A percentile compares a stretch with the other conserved stretches of the same genome.
phyloP scores from a whole-genome alignment of 306 rosid species.

The Cucurbita pepo region DNA sequence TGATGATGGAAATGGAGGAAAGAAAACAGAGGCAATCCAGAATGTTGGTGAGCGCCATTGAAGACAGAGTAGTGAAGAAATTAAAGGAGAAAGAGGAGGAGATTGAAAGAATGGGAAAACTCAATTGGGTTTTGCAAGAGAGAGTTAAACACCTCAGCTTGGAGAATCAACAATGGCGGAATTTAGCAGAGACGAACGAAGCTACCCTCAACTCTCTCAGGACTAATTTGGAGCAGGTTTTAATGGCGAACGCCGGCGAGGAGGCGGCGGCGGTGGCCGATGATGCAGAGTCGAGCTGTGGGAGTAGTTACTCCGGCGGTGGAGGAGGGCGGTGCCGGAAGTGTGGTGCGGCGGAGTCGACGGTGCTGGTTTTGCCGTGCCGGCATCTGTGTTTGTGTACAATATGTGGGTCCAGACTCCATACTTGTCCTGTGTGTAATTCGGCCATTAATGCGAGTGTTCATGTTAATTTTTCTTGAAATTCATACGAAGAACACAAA shows the following conservation, averaged over 20 bases:
- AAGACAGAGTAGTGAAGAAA: constrained; percentile 38
- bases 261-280: constrained; percentile 6
- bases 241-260: constrained; percentile 34
- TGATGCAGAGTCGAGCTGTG: constrained; percentile 56
- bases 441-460: constrained; percentile 55
- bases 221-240: constrained; percentile 37
- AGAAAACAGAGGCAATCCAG: constrained; percentile 40
- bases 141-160: constrained; percentile 32
- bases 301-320: constrained; percentile 19
- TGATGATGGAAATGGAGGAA: constrained; percentile 45
- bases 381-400: constrained; percentile 79
- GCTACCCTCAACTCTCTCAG: constrained; percentile 64
- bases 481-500: not conserved
- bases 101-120: constrained; percentile 44
- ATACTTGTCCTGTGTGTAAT: constrained; percentile 63
- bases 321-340: constrained; percentile 27
- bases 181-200: constrained; percentile 65
- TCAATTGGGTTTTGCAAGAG: constrained; percentile 62
- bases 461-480: constrained; percentile 67
- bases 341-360: constrained; percentile 56
- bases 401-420: constrained; percentile 57
- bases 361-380: constrained; percentile 70
- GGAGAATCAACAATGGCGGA: constrained; percentile 75
- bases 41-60: constrained; percentile 28
- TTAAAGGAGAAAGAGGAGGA: constrained; percentile 74